Base-by-base conservation (phyloP, 1,284 basidiomycete species). In the Amylostereum areolatum region DNA sequence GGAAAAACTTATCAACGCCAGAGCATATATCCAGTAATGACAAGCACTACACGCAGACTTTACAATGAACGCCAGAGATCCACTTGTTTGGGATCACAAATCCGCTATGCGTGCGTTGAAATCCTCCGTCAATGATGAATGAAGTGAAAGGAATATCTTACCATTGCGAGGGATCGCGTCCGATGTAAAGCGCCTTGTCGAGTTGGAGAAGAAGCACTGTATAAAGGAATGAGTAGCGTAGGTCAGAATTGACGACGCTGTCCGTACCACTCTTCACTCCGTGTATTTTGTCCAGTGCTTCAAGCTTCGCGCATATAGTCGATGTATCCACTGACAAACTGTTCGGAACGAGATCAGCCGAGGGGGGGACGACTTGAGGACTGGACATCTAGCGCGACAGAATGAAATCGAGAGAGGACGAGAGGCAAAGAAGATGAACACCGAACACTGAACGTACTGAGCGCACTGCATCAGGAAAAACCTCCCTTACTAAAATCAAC, bases 11-110 rank as follows among this genome's bases (percentile, higher is more conserved):
- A 45, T 11, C n/a, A 29, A 35, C 27, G 33, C 40, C n/a, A 49
- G 43, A 28, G 33, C 30, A 40, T 7, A 35, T 27, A 34, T 35
- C 1, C 24, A n/a, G 18, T 24, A 29, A 27, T 33, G 33, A 45
- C 35, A 34, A 43, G 11, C 66, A 70, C 55, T 54, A 85, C 85
- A 82, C 88, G 73, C 87, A 84, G 72, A 90, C 63, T 62, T 85
- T 86, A 73, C 85, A 90, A 59, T 90, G 86, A 18, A 85, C 55
- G 41, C 73, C 77, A 4, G 85, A 88, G 24, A 86, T 77, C 30
- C 78, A 71, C 6, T 66, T 60, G 49, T 86, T 71, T 12, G 68
- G 53, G 28, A 79, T 64, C 24, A 78, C 70, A 49, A 78, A 79
- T 18, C 74, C 70, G 57, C 77, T 79, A 47, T 25, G 18, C 18